Evolutionary conservation across 805 yeast species (phyloP).

Genomic region (Yamadazyma akitaensis): DNA sequence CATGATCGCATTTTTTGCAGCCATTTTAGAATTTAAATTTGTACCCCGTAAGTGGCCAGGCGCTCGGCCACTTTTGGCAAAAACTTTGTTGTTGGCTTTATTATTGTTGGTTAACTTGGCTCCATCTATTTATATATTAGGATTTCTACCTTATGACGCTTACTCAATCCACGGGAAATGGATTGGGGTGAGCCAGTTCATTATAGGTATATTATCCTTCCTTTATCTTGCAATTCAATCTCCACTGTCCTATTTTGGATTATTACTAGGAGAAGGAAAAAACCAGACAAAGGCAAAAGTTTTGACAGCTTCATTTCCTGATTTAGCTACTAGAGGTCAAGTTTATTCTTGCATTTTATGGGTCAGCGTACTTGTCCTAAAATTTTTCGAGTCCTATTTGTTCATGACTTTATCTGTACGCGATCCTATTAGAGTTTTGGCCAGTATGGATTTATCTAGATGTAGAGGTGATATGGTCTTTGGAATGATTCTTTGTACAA

Average conservation of each 20-base stretch:
- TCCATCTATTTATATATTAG: constrained; percentile 29
- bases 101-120: constrained; percentile 20
- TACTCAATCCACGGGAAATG: constrained; percentile 21
- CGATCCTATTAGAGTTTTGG: constrained; percentile 31
- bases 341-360: constrained; percentile 26
- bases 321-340: constrained; percentile 19
- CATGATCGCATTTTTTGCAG: constrained; percentile 23
- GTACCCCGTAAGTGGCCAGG: constrained; percentile 27
- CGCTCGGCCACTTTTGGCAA: constrained; percentile 14
- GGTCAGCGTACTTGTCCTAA: constrained; percentile 30
- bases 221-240: constrained; percentile 28
- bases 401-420: constrained; percentile 33
- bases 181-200: constrained; percentile 24
- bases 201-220: constrained; percentile 26
- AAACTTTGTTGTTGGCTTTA: constrained; percentile 15
- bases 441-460: constrained; percentile 24
- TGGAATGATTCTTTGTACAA: constrained; percentile 21
- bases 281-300: constrained; percentile 10
- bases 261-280: constrained; percentile 5
- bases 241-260: constrained; percentile 21
- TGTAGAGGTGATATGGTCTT: constrained; percentile 27
- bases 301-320: constrained; percentile 26
- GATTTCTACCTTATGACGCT: constrained; percentile 22
- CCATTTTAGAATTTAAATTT: constrained; percentile 23
- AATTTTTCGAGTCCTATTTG: constrained; percentile 34